Percentiles rank a stretch among this genome's conserved stretches.
Conservation (phyloP, 768 basidiomycete genomes). For the Trametes cubensis region DNA sequence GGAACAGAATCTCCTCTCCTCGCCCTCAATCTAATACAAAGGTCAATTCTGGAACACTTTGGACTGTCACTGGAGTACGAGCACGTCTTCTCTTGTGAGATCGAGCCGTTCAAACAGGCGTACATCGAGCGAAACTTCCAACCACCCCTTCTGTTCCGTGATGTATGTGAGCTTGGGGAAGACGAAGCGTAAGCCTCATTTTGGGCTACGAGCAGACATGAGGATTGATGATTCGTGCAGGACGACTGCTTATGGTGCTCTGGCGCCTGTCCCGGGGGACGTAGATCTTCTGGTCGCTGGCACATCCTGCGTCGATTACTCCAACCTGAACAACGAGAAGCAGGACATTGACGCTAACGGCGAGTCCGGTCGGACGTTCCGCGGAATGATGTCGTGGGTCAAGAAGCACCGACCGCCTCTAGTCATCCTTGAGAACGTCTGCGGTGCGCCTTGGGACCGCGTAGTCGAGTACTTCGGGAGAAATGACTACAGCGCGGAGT, state of each 20-base stretch:
- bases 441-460: conserved; percentile 81
- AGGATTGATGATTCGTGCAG: conserved; percentile 41
- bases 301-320: conserved; percentile 96
- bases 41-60: conserved; percentile 70
- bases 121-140: conserved; percentile 97
- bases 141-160: conserved; percentile 89
- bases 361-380: conserved; percentile 92
- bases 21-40: conserved; percentile 82
- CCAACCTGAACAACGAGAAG: conserved; percentile 91
- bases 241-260: conserved; percentile 89
- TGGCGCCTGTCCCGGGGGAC: conserved; percentile 84
- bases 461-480: conserved; percentile 78
- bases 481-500: conserved; percentile 74
- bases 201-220: not conserved
- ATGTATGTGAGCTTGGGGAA: conserved; percentile 88
- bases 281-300: conserved; percentile 92
- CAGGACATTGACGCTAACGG: conserved; percentile 88
- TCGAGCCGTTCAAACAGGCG: conserved; percentile 96
- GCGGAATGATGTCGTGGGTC: conserved; percentile 95
- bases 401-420: conserved; percentile 82
- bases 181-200: conserved; percentile 63
- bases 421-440: conserved; percentile 96
- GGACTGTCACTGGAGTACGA: conserved; percentile 70
- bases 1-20: conserved; percentile 95
- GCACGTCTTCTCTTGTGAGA: conserved; percentile 96